Percentiles rank a stretch among this genome's conserved stretches.
Conservation (phyloP, 1,284 basidiomycete species). For the Irpex sp. region DNA sequence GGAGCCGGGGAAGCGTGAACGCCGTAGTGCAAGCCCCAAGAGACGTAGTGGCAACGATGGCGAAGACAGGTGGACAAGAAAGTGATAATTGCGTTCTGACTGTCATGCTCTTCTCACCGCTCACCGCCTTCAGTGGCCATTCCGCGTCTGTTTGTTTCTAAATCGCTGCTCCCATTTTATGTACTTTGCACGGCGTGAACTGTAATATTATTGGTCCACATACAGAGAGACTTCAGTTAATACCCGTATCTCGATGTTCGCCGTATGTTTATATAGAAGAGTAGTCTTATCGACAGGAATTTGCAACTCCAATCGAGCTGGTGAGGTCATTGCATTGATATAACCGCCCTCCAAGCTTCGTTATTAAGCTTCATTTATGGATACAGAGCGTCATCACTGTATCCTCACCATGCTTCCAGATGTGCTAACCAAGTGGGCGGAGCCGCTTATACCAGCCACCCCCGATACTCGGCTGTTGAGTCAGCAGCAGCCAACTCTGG, state of each 20-base stretch:
- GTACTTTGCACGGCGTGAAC: background rate
- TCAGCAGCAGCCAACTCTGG: slow-evolving; percentile 47
- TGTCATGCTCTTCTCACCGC: background rate
- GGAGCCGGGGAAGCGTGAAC: slow-evolving; percentile 68
- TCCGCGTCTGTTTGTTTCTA: background rate
- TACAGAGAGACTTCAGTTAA: background rate
- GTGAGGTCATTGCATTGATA: background rate
- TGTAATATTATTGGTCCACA: background rate
- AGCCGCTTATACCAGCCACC: slow-evolving; percentile 57
- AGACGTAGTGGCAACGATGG: slow-evolving; percentile 59
- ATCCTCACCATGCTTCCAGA: background rate
- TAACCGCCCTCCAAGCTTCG: no score
- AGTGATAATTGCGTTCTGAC: slow-evolving; percentile 19
- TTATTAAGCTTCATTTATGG: background rate
- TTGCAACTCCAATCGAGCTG: background rate
- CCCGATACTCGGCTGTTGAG: slow-evolving; percentile 46
- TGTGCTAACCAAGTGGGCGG: background rate
- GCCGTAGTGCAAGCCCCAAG: slow-evolving; percentile 70
- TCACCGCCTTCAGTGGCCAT: background rate
- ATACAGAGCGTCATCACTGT: background rate
- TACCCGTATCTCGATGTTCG: background rate
- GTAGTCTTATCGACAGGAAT: background rate
- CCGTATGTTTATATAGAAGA: background rate
- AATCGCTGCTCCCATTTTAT: background rate
- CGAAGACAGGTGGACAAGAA: slow-evolving; percentile 65